Base-by-base conservation (phyloP, 2,329 filamentous ascomycete species). In the Xylariaceae sp. region DNA sequence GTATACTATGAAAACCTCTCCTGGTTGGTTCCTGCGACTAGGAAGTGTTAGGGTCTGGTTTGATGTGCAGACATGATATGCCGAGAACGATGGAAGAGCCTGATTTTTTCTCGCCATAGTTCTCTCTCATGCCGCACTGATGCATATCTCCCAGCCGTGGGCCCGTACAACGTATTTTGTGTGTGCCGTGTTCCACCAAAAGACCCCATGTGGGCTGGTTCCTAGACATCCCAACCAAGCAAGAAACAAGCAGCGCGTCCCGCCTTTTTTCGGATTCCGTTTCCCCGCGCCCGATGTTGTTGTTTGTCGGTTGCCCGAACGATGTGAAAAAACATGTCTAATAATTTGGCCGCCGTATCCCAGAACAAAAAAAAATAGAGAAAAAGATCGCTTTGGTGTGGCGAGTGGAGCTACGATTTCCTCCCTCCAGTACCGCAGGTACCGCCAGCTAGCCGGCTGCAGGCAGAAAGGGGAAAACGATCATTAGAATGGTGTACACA, bases 221-320 rank as follows among this genome's bases (percentile, higher is more conserved):
- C 27, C n/a, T 55, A 29, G 40, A 9, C 32, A 48, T 42, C 35
- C 9, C n/a, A 46, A 43, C 26, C 44, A 44, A 49, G 42, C 50
- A 39, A 58, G 52, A 50, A 51, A 58, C 53, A 57, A 39, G 33
- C 26, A 46, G 55, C 26, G 46, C 45, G 27, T 46, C 13, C 37
- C 50, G 53, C 42, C 50, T 50, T 57, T 57, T 54, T 44, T 50
- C 40, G 47, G 39, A 30, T 50, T 50, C 51, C 43, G 43, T 45
- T 37, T 36, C 39, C 50, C 43, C 36, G 52, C 48, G 39, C 43
- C 33, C n/a, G n/a, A 55, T 52, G 52, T 45, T 43, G n/a, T n/a
- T 11, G 37, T 47, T 57, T 55, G 46, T 64, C 65, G 63, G 64
- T 67, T 64, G 65, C 63, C 63, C 64, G 63, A 62, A 46, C 54